phyloP scores from a whole-genome alignment of 2,329 filamentous ascomycete species.

The Akanthomyces uredinophilus region DNA sequence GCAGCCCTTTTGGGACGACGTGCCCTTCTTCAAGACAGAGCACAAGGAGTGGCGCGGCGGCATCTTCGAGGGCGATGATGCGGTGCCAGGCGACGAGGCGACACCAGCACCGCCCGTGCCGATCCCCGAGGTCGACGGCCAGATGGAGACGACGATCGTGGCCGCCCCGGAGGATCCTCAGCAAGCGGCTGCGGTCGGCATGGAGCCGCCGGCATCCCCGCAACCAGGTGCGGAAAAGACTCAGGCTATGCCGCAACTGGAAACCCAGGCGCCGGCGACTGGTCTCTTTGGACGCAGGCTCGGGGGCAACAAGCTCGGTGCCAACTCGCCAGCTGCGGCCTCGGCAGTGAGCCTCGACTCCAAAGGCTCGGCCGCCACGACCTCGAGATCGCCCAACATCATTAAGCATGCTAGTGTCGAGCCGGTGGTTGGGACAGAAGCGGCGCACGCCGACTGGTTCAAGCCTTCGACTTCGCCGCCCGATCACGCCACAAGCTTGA shows the following conservation, averaged over 20 bases:
- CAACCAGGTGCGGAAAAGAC: constrained; percentile 50
- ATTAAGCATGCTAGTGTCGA: constrained; percentile 45
- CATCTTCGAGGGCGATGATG: constrained; percentile 61
- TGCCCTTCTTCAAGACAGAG: constrained; percentile 80
- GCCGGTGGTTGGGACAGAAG: constrained; percentile 63
- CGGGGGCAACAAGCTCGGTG: constrained; percentile 31
- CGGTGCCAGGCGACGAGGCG: constrained; percentile 26
- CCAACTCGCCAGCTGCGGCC: constrained; percentile 29
- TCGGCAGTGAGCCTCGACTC: constrained; percentile 46
- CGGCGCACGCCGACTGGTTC: constrained; percentile 60
- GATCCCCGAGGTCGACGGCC: background rate
- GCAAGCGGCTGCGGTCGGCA: constrained; percentile 17
- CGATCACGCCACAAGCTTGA: constrained; percentile 57
- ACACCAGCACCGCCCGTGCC: background rate
- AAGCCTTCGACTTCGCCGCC: constrained; percentile 51
- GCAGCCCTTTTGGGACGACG: constrained; percentile 91
- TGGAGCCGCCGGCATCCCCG: constrained; percentile 34
- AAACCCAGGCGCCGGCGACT: constrained; percentile 29
- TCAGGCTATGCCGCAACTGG: constrained; percentile 42
- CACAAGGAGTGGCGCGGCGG: constrained; percentile 78
- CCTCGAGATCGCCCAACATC: constrained; percentile 31
- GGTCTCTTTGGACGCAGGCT: constrained; percentile 49
- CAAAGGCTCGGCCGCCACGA: constrained; percentile 34
- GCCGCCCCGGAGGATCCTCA: background rate
- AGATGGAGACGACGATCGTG: background rate